Base-by-base conservation (phyloP, 306 rosid genomes). In the Vicia villosa region DNA sequence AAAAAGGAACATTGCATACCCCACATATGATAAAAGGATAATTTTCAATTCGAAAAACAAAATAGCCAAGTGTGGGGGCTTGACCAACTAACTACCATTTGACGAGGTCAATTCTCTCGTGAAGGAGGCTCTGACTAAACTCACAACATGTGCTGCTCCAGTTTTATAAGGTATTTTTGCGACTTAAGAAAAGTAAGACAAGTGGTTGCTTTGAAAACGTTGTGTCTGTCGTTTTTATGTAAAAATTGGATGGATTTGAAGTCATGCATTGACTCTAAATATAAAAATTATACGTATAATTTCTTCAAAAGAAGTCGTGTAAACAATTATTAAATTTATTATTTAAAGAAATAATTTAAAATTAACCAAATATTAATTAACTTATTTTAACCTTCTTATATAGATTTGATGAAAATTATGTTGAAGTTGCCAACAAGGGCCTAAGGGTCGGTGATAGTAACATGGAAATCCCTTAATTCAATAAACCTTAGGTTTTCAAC, bases 71-170 rank as follows among this genome's bases (percentile, higher is more conserved):
- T 21, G 20, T 10, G 74, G 60, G 21, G 83, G 80, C 70, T 69
- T 70, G 80, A 80, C 80, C 80, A 37, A 13, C 19, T 17, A 21
- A 59, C 43, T n/a, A 21, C 72, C 43, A 43, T 70, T 63, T 69
- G 80, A 74, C 74, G 16, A 37, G 14, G 80, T 80, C 84, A 55
- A 37, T 38, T 38, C 16, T 57, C 40, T 43, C 16, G 49, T 10
- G 42, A 24, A 21, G 76, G 74, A 69, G 74, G 80, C 80, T 74
- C 36, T 46, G 80, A 69, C 65, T 69, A 56, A 69, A 43, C 2
- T 32, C 0, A 19, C 1, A 56, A 36, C 41, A 50, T n/a, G 64
- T 66, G 45, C 24, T 34, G 7, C 56, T 24, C 34, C 14, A 3
- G 20, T 45, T 57, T 21, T 19, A 38, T 8, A 49, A n/a, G 19